Percentiles rank a stretch among this genome's conserved stretches.
Evolutionary conservation across 2,329 filamentous ascomycete species (phyloP).

Genomic region (Drechslerella coelobrocha): DNA sequence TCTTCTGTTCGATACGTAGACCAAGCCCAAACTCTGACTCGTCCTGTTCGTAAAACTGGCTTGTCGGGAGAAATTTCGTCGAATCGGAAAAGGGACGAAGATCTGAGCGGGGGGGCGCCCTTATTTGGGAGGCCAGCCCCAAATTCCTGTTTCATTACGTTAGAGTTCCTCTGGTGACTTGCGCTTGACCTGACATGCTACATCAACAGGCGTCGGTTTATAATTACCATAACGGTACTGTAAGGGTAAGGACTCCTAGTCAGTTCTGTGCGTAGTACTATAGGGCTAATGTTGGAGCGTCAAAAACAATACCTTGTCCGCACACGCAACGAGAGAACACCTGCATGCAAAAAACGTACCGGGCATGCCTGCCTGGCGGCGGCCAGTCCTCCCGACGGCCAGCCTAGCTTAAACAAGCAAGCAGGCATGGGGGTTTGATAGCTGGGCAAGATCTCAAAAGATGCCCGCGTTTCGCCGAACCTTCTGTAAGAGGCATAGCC

Average conservation of each 20-base stretch:
- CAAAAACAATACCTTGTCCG: background rate
- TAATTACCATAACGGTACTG: background rate
- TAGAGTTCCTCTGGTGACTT: constrained; percentile 45
- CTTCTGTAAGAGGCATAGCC: constrained; percentile 42
- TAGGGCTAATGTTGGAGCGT: too few species aligned
- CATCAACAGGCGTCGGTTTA: background rate
- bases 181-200: too few species aligned
- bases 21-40: constrained; percentile 1
- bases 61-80: constrained; percentile 32
- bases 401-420: background rate
- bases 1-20: constrained; percentile 8
- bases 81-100: constrained; percentile 45
- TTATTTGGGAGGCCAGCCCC: constrained; percentile 40
- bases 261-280: too few species aligned
- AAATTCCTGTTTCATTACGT: constrained; percentile 50
- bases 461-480: constrained; percentile 48
- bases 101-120: constrained; percentile 31
- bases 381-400: too few species aligned
- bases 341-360: too few species aligned
- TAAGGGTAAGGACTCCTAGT: too few species aligned
- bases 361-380: background rate
- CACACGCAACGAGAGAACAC: background rate
- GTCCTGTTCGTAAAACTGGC: background rate
- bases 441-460: background rate
- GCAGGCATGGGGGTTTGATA: constrained; percentile 36